These are phyloP conservation scores for Dendrobium catenatum DNA, from an alignment of 106 monocot species.

Conservation along the genomic window DNA sequence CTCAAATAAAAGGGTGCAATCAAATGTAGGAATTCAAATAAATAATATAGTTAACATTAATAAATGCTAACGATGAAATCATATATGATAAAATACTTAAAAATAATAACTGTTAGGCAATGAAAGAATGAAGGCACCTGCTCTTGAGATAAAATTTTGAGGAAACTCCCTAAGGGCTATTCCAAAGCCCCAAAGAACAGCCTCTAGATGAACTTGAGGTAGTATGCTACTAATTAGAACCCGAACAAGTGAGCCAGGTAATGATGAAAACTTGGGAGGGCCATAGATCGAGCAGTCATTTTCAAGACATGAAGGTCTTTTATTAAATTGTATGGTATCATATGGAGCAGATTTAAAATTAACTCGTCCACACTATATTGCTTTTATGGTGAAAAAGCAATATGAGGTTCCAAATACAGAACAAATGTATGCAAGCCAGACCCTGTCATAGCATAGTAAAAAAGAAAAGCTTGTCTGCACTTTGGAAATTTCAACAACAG, in stretches of 20 bases:
- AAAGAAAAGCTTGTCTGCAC: neutral
- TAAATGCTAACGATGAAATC: neutral
- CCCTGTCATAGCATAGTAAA: constrained; percentile 35
- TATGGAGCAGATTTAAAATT: constrained; percentile 86
- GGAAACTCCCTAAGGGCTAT: constrained; percentile 97
- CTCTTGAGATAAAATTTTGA: constrained; percentile 92
- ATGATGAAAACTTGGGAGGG: constrained; percentile 45
- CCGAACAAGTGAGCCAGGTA: constrained; percentile 42
- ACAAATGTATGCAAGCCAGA: constrained; percentile 99
- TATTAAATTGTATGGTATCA: constrained; percentile 84
- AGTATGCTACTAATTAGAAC: constrained; percentile 74
- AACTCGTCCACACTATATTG: constrained; percentile 69
- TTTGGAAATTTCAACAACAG: neutral
- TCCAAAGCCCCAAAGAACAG: constrained; percentile 91
- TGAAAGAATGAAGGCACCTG: constrained; percentile 42
- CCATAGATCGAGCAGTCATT: constrained; percentile 86
- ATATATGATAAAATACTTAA: neutral
- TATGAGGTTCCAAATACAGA: constrained; percentile 87
- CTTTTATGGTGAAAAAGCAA: constrained; percentile 92
- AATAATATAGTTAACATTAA: neutral
- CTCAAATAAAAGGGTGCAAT: neutral
- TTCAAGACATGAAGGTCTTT: constrained; percentile 80
- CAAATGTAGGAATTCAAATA: neutral
- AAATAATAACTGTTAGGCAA: neutral
- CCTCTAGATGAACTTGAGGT: constrained; percentile 79